These are phyloP conservation scores for Morella rubra DNA, from an alignment of 306 rosid species.

Conservation along the genomic window DNA sequence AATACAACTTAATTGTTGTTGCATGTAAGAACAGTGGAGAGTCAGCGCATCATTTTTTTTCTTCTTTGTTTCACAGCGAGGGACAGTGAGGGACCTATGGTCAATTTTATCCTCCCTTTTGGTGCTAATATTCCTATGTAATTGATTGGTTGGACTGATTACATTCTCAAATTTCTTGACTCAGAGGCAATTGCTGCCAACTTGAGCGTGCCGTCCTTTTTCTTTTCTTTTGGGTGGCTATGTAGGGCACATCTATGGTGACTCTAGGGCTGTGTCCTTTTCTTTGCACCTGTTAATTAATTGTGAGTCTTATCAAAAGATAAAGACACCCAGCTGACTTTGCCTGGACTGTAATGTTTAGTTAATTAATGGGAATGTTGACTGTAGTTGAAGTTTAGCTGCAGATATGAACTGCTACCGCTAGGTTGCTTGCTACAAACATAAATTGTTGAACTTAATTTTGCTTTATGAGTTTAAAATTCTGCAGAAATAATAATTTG, in stretches of 20 bases:
- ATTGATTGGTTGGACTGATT: neutral
- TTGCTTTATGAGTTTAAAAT: neutral
- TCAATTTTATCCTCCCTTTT: neutral
- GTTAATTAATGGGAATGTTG: neutral
- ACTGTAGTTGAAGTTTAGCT: neutral
- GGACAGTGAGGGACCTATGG: too few species aligned
- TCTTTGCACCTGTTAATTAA: neutral
- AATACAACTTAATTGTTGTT: neutral
- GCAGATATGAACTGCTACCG: neutral
- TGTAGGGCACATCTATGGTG: neutral
- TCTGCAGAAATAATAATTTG: neutral
- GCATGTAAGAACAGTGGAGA: neutral
- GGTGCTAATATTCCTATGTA: neutral
- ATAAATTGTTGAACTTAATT: neutral
- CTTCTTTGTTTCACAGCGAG: neutral
- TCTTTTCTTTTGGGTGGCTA: neutral
- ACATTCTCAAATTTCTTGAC: neutral
- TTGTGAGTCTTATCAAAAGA: neutral
- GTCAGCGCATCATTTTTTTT: neutral
- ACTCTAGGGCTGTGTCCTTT: neutral
- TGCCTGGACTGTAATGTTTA: neutral
- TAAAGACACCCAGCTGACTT: neutral
- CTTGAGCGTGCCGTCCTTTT: neutral
- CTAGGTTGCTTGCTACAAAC: neutral
- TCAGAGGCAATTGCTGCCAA: neutral